Conservation (phyloP, 768 basidiomycete species). For the Hemileccinum impolitum region DNA sequence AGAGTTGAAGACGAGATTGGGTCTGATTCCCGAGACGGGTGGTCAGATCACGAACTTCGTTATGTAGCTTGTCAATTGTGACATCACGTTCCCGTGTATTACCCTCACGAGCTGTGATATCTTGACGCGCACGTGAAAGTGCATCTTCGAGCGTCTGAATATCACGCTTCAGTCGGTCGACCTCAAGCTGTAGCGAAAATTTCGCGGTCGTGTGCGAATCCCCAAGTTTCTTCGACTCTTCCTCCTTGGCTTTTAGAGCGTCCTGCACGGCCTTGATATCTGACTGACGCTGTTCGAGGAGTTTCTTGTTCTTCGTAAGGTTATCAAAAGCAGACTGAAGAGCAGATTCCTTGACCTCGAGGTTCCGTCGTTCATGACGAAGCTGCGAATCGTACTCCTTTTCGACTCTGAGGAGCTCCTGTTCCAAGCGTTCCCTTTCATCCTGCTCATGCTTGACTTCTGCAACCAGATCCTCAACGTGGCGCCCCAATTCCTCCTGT, state of each 20-base stretch:
- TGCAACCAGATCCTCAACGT: conserved; percentile 67
- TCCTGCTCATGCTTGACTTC: conserved; percentile 60
- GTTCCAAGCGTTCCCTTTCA: conserved; percentile 50
- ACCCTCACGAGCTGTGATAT: conserved; percentile 64
- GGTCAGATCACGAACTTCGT: conserved; percentile 78
- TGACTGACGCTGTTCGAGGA: conserved; percentile 67
- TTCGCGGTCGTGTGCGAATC: conserved; percentile 80
- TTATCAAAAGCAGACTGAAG: conserved; percentile 61
- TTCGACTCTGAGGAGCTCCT: conserved; percentile 54
- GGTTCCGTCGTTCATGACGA: conserved; percentile 55
- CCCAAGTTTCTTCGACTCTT: conserved; percentile 74
- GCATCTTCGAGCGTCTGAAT: conserved; percentile 79
- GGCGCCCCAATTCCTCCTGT: conserved; percentile 73
- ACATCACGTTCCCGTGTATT: conserved; percentile 67
- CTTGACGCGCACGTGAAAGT: conserved; percentile 63
- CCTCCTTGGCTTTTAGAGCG: conserved; percentile 67
- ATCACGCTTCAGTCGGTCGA: conserved; percentile 83
- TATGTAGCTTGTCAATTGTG: conserved; percentile 69
- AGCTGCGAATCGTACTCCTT: conserved; percentile 61
- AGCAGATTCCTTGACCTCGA: conserved; percentile 70
- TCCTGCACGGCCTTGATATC: conserved; percentile 74
- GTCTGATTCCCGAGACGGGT: conserved; percentile 79
- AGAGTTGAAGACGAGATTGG: conserved; percentile 79
- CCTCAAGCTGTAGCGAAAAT: conserved; percentile 86
- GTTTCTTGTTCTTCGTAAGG: conserved; percentile 56